Evolutionary conservation across 805 yeast species (phyloP).

Genomic region (Metschnikowia picachoensis): DNA sequence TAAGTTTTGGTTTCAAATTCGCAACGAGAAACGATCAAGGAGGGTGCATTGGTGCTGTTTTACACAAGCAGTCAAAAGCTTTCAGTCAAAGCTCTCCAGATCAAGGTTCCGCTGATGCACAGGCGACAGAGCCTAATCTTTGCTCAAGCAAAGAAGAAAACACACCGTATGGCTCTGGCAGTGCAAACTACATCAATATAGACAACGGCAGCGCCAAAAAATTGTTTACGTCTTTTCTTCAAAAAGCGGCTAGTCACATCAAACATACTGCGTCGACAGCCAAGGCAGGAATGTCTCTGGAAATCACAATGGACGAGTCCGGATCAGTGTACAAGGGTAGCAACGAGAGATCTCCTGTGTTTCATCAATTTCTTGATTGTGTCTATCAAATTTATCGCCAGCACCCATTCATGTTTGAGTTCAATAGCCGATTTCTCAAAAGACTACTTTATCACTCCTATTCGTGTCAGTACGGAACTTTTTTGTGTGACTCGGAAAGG

Average conservation of each 20-base stretch:
- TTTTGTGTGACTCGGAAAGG: conserved; percentile 68
- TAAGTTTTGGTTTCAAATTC: conserved; percentile 89
- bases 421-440: conserved; percentile 82
- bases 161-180: too few relatives aligned
- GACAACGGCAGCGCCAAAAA: conserved; percentile 17
- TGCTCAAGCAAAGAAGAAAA: too few relatives aligned
- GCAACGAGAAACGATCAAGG: conserved; percentile 80
- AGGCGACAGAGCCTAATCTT: too few relatives aligned
- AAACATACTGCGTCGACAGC: conserved; percentile 34
- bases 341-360: conserved; percentile 67
- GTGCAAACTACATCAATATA: background rate
- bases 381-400: conserved; percentile 76
- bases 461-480: conserved; percentile 94
- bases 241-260: conserved; percentile 38
- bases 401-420: conserved; percentile 72
- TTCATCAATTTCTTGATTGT: conserved; percentile 91
- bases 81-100: conserved; percentile 10
- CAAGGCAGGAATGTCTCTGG: conserved; percentile 19
- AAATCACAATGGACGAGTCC: background rate
- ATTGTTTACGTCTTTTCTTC: conserved; percentile 34
- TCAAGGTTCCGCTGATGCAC: conserved; percentile 3
- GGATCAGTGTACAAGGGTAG: conserved; percentile 29
- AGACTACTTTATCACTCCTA: conserved; percentile 82
- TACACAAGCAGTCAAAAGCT: conserved; percentile 19
- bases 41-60: conserved; percentile 41